Percentiles rank a stretch among this genome's conserved stretches.
Conservation (phyloP, 768 basidiomycete genomes). For the Lentinula lateritia region DNA sequence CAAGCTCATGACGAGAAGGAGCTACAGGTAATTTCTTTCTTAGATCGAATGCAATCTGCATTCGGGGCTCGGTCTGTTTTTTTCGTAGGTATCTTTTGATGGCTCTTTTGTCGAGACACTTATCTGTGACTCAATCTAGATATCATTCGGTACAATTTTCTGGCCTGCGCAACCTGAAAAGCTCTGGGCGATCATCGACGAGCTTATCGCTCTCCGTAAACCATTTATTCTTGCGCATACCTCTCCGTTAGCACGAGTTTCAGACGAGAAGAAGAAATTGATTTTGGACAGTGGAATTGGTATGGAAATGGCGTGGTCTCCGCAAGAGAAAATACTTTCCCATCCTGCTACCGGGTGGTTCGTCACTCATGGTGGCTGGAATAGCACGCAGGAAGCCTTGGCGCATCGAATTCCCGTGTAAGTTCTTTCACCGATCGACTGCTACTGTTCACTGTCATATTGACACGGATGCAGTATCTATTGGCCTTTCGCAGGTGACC, state of each 20-base stretch:
- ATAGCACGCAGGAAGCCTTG: slow-evolving; percentile 6
- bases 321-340: slow-evolving; percentile 1
- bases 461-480: neutral
- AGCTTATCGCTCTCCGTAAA: neutral
- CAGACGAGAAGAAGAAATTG: neutral
- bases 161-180: slow-evolving; percentile 1
- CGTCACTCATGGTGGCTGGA: slow-evolving; percentile 7
- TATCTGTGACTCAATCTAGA: neutral
- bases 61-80: neutral
- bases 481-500: slow-evolving; percentile 1
- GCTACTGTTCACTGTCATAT: no score
- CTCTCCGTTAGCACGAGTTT: neutral
- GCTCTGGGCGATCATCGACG: slow-evolving; percentile 3
- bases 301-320: slow-evolving; percentile 1
- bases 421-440: neutral
- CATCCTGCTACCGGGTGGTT: slow-evolving; percentile 7
- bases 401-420: neutral
- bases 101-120: neutral
- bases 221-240: slow-evolving; percentile 4
- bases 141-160: slow-evolving; percentile 4
- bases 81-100: neutral
- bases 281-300: slow-evolving; percentile 3
- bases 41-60: neutral
- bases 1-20: neutral
- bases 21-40: neutral